Percentiles rank a stretch among this genome's conserved stretches.
Conservation (phyloP, 257 asterid species). For the Datura wrightii region DNA sequence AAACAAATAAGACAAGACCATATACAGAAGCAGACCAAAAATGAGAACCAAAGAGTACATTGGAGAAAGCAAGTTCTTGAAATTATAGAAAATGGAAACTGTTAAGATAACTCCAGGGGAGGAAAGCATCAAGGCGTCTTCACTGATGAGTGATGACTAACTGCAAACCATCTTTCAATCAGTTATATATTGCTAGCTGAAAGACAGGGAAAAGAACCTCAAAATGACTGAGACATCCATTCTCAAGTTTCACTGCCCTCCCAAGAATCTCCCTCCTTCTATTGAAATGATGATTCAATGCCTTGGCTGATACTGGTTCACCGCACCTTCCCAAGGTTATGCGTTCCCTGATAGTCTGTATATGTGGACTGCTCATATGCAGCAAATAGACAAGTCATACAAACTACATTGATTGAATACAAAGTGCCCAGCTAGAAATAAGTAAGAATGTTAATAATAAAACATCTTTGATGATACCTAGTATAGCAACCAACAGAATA, state of each 20-base stretch:
- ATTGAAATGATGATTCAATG: conserved; percentile 63
- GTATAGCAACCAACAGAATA: conserved; percentile 93
- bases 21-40: conserved; percentile 12
- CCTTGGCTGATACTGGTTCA: conserved; percentile 69
- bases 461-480: conserved; percentile 56
- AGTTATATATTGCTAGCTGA: background rate
- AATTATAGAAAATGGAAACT: background rate
- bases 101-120: conserved; percentile 13
- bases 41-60: background rate
- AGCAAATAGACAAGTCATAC: conserved; percentile 22
- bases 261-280: conserved; percentile 61
- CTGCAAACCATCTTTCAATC: conserved; percentile 12
- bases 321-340: conserved; percentile 73
- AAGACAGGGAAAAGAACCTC: conserved; percentile 59
- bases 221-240: conserved; percentile 78
- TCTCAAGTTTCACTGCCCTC: conserved; percentile 64
- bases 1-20: conserved; percentile 16
- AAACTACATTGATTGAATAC: conserved; percentile 12
- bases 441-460: conserved; percentile 18
- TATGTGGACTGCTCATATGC: conserved; percentile 75
- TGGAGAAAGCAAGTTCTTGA: background rate
- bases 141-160: conserved; percentile 17
- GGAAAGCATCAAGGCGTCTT: background rate
- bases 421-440: background rate
- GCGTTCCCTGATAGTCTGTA: conserved; percentile 88